Base-by-base conservation (phyloP, 305 asterid species). In the Fraxinus sp. region DNA sequence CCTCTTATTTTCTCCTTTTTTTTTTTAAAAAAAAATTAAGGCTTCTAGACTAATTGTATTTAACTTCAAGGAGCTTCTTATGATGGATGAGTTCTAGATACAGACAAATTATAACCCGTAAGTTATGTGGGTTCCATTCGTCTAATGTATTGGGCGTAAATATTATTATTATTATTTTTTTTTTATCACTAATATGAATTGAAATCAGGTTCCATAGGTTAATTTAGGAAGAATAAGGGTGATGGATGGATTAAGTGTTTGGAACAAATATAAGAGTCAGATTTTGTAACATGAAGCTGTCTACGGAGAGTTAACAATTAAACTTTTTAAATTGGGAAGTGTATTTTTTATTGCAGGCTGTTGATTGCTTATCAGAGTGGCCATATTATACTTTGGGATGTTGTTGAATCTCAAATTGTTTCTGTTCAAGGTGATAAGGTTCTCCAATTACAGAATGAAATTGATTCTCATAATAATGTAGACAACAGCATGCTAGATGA, bases 311-410 rank as follows among this genome's bases (percentile, higher is more conserved):
- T 81, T 80, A 73, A 78, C 71, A 78, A 82, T 49, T 72, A 79
- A 11, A 64, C 35, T 73, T 82, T 80, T 52, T 75, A 66, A 75
- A 79, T 84, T 52, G 24, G 82, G 62, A 81, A 55, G 30, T 71
- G 77, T 57, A 75, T 22, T 49, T 80, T 77, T 79, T 74, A 32
- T 83, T 84, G 84, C 93, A 95, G 98, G 93, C 79, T 92, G 75
- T 85, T 95, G 87, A 88, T 95, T 85, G 97, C 98, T 20, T 95
- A 92, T 81, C 95, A 90, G 85, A 89, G 89, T 87, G 98, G 98
- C 82, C 80, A 90, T 84, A 92, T 95, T 82, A 91, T 94, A 84
- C 94, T 95, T 70, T 95, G 98, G 98, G 97, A 95, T 90, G 87
- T 94, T 79, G 84, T 89, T 70, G 93, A 92, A 85, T 90, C 88